Conservation (phyloP, 2,329 filamentous ascomycete species). For the Botryotinia calthae region DNA sequence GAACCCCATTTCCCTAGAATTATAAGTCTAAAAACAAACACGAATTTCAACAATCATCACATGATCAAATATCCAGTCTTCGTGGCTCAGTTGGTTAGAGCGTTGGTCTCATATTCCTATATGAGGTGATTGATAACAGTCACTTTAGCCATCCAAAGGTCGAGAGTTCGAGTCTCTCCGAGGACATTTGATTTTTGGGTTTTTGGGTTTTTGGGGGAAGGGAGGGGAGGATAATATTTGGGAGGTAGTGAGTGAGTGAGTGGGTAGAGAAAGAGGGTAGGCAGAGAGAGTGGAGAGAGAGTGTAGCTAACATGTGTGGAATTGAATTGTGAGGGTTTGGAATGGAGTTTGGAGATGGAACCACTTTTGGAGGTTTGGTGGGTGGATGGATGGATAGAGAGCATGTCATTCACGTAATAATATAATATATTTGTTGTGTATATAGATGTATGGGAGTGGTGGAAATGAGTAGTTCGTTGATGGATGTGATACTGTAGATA, state of each 20-base stretch:
- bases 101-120: conserved; percentile 42
- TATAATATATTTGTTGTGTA: no score
- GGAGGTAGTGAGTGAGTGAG: no score
- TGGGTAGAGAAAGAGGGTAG: background rate
- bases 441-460: background rate
- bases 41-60: background rate
- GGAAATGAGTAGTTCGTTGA: background rate
- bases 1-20: no score
- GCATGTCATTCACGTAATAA: no score
- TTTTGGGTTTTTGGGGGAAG: no score
- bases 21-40: accelerated
- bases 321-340: background rate
- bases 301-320: background rate
- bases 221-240: no score
- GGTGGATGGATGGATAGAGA: background rate
- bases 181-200: conserved; percentile 38
- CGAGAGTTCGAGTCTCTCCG: conserved; percentile 51
- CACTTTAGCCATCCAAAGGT: conserved; percentile 43
- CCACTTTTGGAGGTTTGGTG: background rate
- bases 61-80: conserved; percentile 33
- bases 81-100: conserved; percentile 46
- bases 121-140: conserved; percentile 8
- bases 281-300: no score
- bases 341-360: background rate
- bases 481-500: background rate